These are phyloP conservation scores for Rhynchospora breviuscula DNA, from an alignment of 176 grass and related monocot genomes.

Conservation along the genomic window DNA sequence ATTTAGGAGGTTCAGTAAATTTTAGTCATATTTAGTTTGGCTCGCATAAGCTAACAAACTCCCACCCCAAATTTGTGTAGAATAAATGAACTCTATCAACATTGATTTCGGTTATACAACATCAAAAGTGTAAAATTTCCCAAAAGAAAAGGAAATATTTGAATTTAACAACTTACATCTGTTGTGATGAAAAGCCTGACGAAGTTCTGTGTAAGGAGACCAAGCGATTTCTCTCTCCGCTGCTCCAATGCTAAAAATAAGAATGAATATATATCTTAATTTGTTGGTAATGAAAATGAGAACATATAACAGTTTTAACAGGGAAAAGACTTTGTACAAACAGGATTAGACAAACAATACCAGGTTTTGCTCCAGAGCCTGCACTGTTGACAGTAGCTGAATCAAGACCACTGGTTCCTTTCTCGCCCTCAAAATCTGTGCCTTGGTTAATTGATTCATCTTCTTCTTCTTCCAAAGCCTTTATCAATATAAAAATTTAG, in stretches of 20 bases:
- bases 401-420: slow-evolving; percentile 28
- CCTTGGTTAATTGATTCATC: slow-evolving; percentile 41
- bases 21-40: background rate
- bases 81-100: background rate
- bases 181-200: slow-evolving; percentile 86
- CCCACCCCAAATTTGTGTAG: background rate
- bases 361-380: slow-evolving; percentile 39
- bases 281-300: background rate
- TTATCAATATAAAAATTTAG: background rate
- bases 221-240: slow-evolving; percentile 84
- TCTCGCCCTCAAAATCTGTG: slow-evolving; percentile 45
- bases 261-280: slow-evolving; percentile 8
- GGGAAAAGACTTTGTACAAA: background rate
- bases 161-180: slow-evolving; percentile 34
- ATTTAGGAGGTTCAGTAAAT: background rate
- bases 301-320: background rate
- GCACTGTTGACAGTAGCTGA: slow-evolving; percentile 27
- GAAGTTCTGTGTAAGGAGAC: slow-evolving; percentile 86
- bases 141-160: background rate
- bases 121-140: background rate
- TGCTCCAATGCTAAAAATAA: slow-evolving; percentile 34
- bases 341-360: slow-evolving; percentile 24
- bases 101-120: background rate
- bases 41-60: background rate
- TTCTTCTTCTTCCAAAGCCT: slow-evolving; percentile 63